phyloP scores from a whole-genome alignment of 129 eudicot genomes.

The Tagetes patula region DNA sequence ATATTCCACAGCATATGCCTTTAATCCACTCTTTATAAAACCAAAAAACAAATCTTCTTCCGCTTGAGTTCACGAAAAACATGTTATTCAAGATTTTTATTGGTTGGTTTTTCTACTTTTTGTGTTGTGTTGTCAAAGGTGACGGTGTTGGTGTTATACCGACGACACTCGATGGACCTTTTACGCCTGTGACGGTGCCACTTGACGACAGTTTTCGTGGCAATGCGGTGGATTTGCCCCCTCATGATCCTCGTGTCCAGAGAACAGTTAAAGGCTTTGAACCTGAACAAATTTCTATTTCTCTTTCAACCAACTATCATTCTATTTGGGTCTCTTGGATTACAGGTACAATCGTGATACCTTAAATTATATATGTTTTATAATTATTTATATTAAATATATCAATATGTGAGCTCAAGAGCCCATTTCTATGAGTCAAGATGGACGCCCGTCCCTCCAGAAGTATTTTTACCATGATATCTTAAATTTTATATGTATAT shows the following conservation, averaged over 20 bases:
- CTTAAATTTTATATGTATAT: too few relatives aligned
- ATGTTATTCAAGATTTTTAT: conserved; percentile 16
- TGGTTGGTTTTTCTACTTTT: conserved; percentile 6
- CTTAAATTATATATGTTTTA: too few relatives aligned
- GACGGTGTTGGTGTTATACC: conserved; percentile 44
- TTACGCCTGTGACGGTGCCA: conserved; percentile 72
- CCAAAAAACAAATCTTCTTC: background rate
- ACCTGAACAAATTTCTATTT: conserved; percentile 83
- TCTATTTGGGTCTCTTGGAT: conserved; percentile 96
- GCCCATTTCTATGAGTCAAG: too few relatives aligned
- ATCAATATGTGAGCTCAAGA: too few relatives aligned
- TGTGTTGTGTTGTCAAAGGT: conserved; percentile 28
- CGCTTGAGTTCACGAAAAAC: background rate
- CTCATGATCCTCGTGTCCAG: conserved; percentile 62
- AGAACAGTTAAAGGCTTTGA: conserved; percentile 58
- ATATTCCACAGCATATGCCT: conserved; percentile 37
- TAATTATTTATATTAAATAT: too few relatives aligned
- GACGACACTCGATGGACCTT: conserved; percentile 87
- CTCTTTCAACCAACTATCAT: conserved; percentile 65
- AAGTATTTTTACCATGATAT: too few relatives aligned
- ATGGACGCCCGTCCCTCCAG: too few relatives aligned
- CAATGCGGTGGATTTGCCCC: conserved; percentile 78
- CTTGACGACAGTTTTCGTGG: conserved; percentile 74
- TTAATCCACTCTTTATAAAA: background rate
- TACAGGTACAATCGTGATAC: conserved; percentile 48